Evolutionary conservation across 768 basidiomycete genomes (phyloP).

Genomic region (Piloderma croceum): DNA sequence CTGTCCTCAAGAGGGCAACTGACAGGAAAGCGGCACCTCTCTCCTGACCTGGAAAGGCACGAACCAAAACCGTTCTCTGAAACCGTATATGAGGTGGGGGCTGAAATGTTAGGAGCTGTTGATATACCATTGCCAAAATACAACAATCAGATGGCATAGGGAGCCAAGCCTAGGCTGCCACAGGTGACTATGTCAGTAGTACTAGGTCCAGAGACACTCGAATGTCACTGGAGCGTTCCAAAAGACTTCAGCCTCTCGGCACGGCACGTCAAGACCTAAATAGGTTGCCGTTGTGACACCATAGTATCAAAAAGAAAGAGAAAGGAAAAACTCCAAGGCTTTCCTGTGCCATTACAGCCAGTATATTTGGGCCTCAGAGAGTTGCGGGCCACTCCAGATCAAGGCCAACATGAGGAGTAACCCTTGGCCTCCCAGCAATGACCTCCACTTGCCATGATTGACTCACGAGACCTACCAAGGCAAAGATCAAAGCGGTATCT

Average conservation of each 20-base stretch:
- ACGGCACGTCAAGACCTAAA: conserved; percentile 8
- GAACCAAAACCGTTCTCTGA: conserved; percentile 1
- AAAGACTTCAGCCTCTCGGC: conserved; percentile 9
- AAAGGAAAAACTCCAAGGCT: background rate
- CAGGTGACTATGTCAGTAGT: conserved; percentile 4
- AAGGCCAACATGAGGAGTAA: background rate
- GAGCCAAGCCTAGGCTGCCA: background rate
- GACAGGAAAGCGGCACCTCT: conserved; percentile 1
- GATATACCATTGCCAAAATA: background rate
- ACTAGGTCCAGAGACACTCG: background rate
- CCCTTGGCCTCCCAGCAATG: too few species aligned
- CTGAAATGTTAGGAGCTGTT: background rate
- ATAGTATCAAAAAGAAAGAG: background rate
- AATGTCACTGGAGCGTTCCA: background rate
- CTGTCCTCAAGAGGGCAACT: conserved; percentile 6
- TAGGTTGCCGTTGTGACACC: conserved; percentile 3
- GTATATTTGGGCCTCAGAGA: conserved; percentile 6
- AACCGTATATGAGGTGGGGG: background rate
- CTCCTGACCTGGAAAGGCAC: conserved; percentile 7
- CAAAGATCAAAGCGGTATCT: too few species aligned
- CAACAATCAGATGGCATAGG: background rate
- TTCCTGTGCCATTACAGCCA: conserved; percentile 3
- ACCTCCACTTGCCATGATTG: too few species aligned
- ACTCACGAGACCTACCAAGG: too few species aligned
- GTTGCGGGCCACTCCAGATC: background rate